These are phyloP conservation scores for Chytriomyces hyalinus DNA, from an alignment of 192 early-diverging fungal species.

Conservation along the genomic window DNA sequence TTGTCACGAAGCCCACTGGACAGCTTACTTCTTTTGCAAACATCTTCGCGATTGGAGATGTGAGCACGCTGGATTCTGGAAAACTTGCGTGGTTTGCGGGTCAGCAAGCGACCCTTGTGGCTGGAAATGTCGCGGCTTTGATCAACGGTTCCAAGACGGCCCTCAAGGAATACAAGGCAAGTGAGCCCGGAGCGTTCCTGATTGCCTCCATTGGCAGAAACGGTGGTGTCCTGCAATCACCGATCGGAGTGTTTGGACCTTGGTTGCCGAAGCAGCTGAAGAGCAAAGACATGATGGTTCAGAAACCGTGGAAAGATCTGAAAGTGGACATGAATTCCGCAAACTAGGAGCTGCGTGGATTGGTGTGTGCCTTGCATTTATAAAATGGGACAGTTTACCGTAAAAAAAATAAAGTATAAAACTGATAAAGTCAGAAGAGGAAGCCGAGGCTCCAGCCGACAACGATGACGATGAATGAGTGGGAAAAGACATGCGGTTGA, in stretches of 20 bases:
- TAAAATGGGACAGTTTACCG: too few relatives aligned
- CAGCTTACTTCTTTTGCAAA: conserved; percentile 69
- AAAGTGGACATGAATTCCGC: conserved; percentile 4
- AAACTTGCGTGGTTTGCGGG: conserved; percentile 40
- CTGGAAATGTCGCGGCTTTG: conserved; percentile 39
- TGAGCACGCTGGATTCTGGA: conserved; percentile 53
- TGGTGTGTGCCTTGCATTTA: too few relatives aligned
- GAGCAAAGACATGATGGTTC: conserved; percentile 24
- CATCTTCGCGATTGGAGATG: conserved; percentile 80
- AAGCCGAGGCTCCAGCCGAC: neutral
- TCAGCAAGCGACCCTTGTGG: conserved; percentile 29
- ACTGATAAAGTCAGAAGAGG: neutral
- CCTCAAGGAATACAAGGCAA: conserved; percentile 29
- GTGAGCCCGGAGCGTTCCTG: neutral
- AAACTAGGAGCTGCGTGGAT: too few relatives aligned
- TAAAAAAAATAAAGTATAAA: too few relatives aligned
- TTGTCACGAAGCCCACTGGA: conserved; percentile 71
- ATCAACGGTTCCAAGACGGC: conserved; percentile 6
- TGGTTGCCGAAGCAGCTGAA: conserved; percentile 33
- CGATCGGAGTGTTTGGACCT: conserved; percentile 31
- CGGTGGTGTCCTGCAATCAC: conserved; percentile 41
- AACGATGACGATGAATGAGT: conserved; percentile 5
- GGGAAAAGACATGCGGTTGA: neutral
- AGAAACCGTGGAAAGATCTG: conserved; percentile 26
- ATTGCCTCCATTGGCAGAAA: conserved; percentile 38